These are phyloP conservation scores for Erodium texanum DNA, from an alignment of 441 rosid species.

Conservation along the genomic window DNA sequence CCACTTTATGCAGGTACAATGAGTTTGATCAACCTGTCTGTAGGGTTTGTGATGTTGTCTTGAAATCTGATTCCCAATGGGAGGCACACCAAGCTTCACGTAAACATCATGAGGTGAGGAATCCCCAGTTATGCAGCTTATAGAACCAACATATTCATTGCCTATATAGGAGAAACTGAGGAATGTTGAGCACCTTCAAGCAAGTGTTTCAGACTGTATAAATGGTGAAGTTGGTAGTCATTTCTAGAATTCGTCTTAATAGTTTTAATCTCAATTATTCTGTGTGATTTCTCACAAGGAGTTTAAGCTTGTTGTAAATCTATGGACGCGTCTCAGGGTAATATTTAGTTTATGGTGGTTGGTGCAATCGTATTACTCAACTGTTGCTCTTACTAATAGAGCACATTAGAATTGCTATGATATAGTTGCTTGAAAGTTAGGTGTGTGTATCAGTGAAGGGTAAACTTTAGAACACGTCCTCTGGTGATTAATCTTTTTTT, in stretches of 20 bases:
- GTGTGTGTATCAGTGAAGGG: background rate
- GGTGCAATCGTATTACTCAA: background rate
- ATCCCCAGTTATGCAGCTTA: background rate
- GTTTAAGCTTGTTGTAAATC: background rate
- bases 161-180: background rate
- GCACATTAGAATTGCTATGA: background rate
- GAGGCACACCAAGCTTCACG: constrained; percentile 96
- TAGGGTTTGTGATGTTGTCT: constrained; percentile 63
- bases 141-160: background rate
- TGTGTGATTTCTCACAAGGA: background rate
- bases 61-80: constrained; percentile 78
- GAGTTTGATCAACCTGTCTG: constrained; percentile 84
- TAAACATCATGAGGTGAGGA: constrained; percentile 68
- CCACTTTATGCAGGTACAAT: constrained; percentile 48
- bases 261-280: background rate
- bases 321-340: background rate
- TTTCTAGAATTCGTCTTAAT: background rate
- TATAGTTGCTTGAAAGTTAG: background rate
- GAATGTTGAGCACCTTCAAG: background rate
- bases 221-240: background rate
- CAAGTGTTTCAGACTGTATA: background rate
- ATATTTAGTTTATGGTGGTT: background rate
- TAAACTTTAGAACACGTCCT: background rate
- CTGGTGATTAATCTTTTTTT: background rate
- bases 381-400: background rate